Evolutionary conservation across 768 basidiomycete species (phyloP).

Genomic region (Xerocomus potaroensis): DNA sequence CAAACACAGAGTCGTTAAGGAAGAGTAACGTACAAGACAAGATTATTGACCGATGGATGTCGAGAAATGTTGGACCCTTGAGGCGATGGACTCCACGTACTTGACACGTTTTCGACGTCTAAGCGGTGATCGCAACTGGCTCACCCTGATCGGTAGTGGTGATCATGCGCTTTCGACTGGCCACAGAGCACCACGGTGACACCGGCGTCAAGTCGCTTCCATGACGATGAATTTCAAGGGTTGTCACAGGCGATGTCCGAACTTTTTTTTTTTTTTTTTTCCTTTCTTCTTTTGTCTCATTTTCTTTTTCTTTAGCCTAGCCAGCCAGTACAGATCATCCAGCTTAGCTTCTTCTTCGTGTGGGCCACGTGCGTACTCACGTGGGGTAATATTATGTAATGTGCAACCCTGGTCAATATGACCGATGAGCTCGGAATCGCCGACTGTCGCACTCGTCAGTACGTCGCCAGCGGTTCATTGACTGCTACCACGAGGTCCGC

Average conservation of each 20-base stretch:
- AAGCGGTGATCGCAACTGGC: slow-evolving; percentile 6
- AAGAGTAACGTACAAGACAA: slow-evolving; percentile 1
- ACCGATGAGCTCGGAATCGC: slow-evolving; percentile 14
- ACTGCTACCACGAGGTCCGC: slow-evolving; percentile 19
- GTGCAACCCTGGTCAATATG: not conserved
- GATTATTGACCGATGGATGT: slow-evolving; percentile 4
- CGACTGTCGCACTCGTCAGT: slow-evolving; percentile 24
- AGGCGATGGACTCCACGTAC: slow-evolving; percentile 10
- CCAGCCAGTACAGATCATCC: not conserved
- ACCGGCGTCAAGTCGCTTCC: slow-evolving; percentile 14
- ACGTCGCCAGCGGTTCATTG: slow-evolving; percentile 11
- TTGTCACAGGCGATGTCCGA: slow-evolving; percentile 13
- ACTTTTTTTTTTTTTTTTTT: too few species aligned
- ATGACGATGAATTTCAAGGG: slow-evolving; percentile 22
- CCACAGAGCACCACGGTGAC: slow-evolving; percentile 12
- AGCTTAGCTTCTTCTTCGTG: not conserved
- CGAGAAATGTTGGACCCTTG: slow-evolving; percentile 10
- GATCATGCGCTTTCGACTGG: slow-evolving; percentile 2
- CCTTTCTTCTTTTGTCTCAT: too few species aligned
- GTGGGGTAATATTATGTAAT: slow-evolving; percentile 2
- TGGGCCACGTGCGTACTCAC: slow-evolving; percentile 7
- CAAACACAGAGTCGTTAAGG: not conserved
- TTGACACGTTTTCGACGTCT: slow-evolving; percentile 30
- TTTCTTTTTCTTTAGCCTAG: too few species aligned
- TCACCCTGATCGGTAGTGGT: slow-evolving; percentile 24